Percentiles rank a stretch among this genome's conserved stretches.
Evolutionary conservation across 2,329 filamentous ascomycete species (phyloP).

Genomic region (Neoarthrinium moseri): DNA sequence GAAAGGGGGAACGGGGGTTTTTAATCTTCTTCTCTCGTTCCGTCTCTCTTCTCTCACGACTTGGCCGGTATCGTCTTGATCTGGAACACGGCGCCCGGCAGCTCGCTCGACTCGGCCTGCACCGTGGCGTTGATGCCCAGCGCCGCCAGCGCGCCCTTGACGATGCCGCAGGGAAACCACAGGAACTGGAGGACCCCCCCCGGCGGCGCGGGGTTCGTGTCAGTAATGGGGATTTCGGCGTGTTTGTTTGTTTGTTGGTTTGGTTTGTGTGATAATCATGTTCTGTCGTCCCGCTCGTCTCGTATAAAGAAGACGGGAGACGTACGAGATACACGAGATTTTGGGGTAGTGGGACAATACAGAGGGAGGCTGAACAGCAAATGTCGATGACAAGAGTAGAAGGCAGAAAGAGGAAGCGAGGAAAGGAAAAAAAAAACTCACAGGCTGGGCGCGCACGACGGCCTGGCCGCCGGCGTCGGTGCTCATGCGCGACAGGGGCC

Average conservation of each 20-base stretch:
- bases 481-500: slow-evolving; percentile 86
- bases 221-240: too few species aligned
- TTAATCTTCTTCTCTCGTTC: too few species aligned
- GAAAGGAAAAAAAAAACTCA: slow-evolving; percentile 42
- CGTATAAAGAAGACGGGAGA: neutral
- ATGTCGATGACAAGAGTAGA: neutral
- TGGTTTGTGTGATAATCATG: too few species aligned
- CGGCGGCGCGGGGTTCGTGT: too few species aligned
- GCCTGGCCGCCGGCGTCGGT: slow-evolving; percentile 74
- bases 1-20: too few species aligned
- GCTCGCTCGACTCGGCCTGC: slow-evolving; percentile 82
- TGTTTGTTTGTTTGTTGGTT: too few species aligned
- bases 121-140: slow-evolving; percentile 90
- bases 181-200: slow-evolving; percentile 83
- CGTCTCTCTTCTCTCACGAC: slow-evolving; percentile 23
- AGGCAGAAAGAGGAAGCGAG: neutral
- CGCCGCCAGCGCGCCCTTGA: slow-evolving; percentile 87
- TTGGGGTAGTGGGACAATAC: too few species aligned
- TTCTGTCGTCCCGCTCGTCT: too few species aligned
- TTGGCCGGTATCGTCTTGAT: slow-evolving; percentile 80
- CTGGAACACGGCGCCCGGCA: slow-evolving; percentile 90
- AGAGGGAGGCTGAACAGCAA: slow-evolving; percentile 12
- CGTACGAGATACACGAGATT: neutral
- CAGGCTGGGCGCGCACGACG: slow-evolving; percentile 73
- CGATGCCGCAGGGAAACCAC: slow-evolving; percentile 92